Evolutionary conservation across 2,329 filamentous ascomycete genomes (phyloP).

Genomic region (Harringtonia aguacate): DNA sequence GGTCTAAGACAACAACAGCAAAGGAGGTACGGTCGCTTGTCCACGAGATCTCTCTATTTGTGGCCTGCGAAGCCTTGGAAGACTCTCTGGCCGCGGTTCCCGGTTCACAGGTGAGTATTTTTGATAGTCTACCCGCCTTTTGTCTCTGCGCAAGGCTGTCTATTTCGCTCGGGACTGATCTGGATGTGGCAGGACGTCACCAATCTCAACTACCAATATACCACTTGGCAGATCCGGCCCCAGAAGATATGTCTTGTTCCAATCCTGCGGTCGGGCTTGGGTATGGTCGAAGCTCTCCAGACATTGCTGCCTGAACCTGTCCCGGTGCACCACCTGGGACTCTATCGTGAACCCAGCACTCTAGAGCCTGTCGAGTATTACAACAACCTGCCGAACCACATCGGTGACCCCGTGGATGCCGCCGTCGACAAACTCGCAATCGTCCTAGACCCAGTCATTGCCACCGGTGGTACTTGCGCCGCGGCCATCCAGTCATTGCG

Average conservation of each 20-base stretch:
- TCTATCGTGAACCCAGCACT: slow-evolving; percentile 82
- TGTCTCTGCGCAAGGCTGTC: background rate
- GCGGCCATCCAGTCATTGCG: slow-evolving; percentile 81
- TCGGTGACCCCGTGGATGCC: slow-evolving; percentile 26
- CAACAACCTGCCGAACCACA: slow-evolving; percentile 83
- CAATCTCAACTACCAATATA: slow-evolving; percentile 68
- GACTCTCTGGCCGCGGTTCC: slow-evolving; percentile 44
- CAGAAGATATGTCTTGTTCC: slow-evolving; percentile 70
- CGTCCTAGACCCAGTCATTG: slow-evolving; percentile 84
- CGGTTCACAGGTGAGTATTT: slow-evolving; percentile 49
- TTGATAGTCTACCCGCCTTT: background rate
- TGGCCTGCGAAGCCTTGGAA: slow-evolving; percentile 73
- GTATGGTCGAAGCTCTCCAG: slow-evolving; percentile 83
- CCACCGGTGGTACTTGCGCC: slow-evolving; percentile 80
- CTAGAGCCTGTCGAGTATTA: slow-evolving; percentile 93
- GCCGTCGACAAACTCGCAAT: slow-evolving; percentile 53
- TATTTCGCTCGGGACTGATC: background rate
- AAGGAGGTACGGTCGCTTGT: slow-evolving; percentile 73
- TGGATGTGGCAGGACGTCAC: slow-evolving; percentile 52
- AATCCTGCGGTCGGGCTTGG: slow-evolving; percentile 83
- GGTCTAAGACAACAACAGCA: slow-evolving; percentile 58
- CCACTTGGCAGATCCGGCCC: slow-evolving; percentile 51
- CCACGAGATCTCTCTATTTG: slow-evolving; percentile 74
- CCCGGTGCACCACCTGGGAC: slow-evolving; percentile 83
- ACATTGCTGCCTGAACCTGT: slow-evolving; percentile 70